Conservation (phyloP, 768 basidiomycete genomes). For the Boletellus emodensis region DNA sequence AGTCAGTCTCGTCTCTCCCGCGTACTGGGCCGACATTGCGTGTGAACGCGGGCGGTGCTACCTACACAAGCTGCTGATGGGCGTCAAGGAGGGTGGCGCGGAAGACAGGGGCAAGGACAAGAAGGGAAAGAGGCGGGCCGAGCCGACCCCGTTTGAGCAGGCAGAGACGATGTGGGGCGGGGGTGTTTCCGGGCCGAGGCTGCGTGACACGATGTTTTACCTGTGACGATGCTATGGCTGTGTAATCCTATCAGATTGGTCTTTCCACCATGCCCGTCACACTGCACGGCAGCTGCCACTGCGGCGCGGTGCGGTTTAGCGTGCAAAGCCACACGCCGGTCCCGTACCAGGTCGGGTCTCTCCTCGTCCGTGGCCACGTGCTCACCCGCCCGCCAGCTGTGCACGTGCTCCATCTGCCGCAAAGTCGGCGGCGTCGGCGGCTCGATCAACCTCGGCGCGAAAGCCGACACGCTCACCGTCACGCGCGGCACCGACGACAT, state of each 20-base stretch:
- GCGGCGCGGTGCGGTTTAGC: constrained; percentile 33
- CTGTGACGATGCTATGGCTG: constrained; percentile 32
- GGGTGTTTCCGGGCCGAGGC: constrained; percentile 44
- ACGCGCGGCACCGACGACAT: constrained; percentile 50
- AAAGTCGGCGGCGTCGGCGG: constrained; percentile 66
- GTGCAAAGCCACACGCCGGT: constrained; percentile 50
- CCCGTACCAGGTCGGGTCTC: constrained; percentile 51
- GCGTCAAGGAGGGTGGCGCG: constrained; percentile 7
- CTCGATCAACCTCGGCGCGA: constrained; percentile 61
- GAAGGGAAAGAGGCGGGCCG: constrained; percentile 33
- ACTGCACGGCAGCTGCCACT: constrained; percentile 38
- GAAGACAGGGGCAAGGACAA: constrained; percentile 20
- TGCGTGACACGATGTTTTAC: constrained; percentile 75
- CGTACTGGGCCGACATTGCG: constrained; percentile 44
- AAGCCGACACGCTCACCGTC: constrained; percentile 47
- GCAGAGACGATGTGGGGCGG: constrained; percentile 52
- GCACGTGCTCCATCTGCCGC: constrained; percentile 66
- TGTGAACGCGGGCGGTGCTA: constrained; percentile 55
- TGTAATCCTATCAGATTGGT: constrained; percentile 19
- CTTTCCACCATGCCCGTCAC: constrained; percentile 20
- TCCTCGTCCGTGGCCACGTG: not conserved
- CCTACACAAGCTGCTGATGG: constrained; percentile 41
- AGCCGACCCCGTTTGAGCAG: constrained; percentile 49
- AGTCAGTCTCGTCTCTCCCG: constrained; percentile 34
- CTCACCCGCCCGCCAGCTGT: constrained; percentile 37